Base-by-base conservation (phyloP, 108 stramenopile species). In the Craspedostauros australis region DNA sequence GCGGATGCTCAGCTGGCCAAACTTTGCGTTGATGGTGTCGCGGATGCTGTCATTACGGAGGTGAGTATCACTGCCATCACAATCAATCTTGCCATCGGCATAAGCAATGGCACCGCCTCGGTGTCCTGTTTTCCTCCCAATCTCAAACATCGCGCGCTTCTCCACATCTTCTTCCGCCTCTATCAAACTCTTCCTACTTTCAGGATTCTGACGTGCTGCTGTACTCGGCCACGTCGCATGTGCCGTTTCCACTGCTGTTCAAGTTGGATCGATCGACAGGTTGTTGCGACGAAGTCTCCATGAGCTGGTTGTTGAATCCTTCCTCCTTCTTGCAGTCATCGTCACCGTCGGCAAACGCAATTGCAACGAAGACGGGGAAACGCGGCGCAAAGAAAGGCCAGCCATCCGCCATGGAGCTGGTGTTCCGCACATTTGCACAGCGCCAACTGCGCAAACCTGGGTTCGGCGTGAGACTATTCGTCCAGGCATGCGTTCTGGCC, bases 1-100 rank as follows among this genome's bases (percentile, higher is more conserved):
- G 96, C 98, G 3, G 98, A 99, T 72, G 82, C 95, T 9, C 96
- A 97, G 68, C 66, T 99, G 62, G 93, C 84, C 1, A 91, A 81
- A 42, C 58, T 99, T 37, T 81, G 83, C 36, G 57, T 75, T 3
- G 75, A 80, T 39, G 86, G 88, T 22, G 14, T 64, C 12, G 85
- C 85, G 15, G 72, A 96, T 64, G 89, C 82, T 6, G 84, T 97
- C 9, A 76, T 98, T 23, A 95, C 92, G 23, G 98, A 98, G 77
- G 48, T 59, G 30, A 14, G 36, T 48, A 3, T 24, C 19, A 3
- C 21, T 1, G 24, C 2, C n/a, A n/a, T n/a, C n/a, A n/a, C n/a
- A n/a, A n/a, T n/a, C n/a, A n/a, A n/a, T n/a, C n/a, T n/a, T n/a
- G n/a, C n/a, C n/a, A n/a, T n/a, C n/a, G n/a, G n/a, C n/a, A n/a